phyloP scores from a whole-genome alignment of 768 basidiomycete genomes.

The Lanmaoa pseudosensibilis region DNA sequence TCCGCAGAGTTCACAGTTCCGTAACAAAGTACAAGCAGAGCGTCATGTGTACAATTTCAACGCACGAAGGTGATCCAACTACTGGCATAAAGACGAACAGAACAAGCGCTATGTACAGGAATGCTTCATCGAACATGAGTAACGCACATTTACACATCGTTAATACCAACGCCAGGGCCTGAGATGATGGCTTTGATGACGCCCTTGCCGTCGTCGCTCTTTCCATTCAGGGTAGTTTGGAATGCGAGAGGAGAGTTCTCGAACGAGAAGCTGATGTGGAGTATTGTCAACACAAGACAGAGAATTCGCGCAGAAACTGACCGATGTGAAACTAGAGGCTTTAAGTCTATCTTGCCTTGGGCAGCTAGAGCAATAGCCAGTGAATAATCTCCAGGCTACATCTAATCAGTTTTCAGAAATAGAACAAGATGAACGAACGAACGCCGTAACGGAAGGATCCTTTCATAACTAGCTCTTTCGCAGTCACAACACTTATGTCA shows the following conservation, averaged over 20 bases:
- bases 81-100: neutral
- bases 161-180: conserved; percentile 62
- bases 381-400: conserved; percentile 79
- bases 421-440: conserved; percentile 24
- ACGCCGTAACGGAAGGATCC: conserved; percentile 94
- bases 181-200: conserved; percentile 91
- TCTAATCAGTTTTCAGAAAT: neutral
- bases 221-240: conserved; percentile 74
- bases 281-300: neutral
- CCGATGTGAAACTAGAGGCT: conserved; percentile 88
- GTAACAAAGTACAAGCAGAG: neutral
- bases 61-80: neutral
- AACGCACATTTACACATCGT: conserved; percentile 35
- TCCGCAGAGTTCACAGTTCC: neutral
- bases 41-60: neutral
- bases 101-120: neutral
- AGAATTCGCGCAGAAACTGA: conserved; percentile 32
- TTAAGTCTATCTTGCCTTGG: conserved; percentile 80
- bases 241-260: conserved; percentile 79
- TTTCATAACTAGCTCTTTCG: conserved; percentile 79
- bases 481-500: conserved; percentile 66
- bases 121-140: neutral
- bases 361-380: conserved; percentile 83
- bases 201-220: conserved; percentile 81
- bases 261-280: conserved; percentile 60